phyloP scores from a whole-genome alignment of 768 basidiomycete species.

The Mycena haematopus region DNA sequence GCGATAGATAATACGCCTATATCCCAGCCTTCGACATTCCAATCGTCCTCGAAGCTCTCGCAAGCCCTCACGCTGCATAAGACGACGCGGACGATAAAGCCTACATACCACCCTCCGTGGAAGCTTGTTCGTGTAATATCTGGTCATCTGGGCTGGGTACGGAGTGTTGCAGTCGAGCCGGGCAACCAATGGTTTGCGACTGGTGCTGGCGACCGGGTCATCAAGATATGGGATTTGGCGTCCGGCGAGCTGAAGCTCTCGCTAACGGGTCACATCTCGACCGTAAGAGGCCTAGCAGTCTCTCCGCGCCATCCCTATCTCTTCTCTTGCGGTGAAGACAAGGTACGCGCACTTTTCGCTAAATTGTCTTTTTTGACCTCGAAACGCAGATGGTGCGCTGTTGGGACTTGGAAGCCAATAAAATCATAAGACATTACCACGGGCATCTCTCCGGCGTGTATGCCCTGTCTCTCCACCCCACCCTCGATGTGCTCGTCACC shows the following conservation, averaged over 20 bases:
- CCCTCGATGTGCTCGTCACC: slow-evolving; percentile 94
- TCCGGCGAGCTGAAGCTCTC: slow-evolving; percentile 97
- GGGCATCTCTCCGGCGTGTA: slow-evolving; percentile 99
- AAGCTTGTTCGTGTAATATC: slow-evolving; percentile 96
- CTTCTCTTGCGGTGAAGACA: slow-evolving; percentile 97
- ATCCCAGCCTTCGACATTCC: slow-evolving; percentile 72
- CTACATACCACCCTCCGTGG: slow-evolving; percentile 96
- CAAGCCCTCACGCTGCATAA: slow-evolving; percentile 92
- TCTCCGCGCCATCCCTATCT: slow-evolving; percentile 94
- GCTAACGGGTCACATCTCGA: slow-evolving; percentile 96
- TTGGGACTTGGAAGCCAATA: slow-evolving; percentile 99
- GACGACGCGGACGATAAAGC: slow-evolving; percentile 92
- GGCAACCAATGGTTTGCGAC: slow-evolving; percentile 98
- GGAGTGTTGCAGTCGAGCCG: slow-evolving; percentile 94
- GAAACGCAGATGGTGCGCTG: slow-evolving; percentile 94
- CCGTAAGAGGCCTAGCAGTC: slow-evolving; percentile 93
- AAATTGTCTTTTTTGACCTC: not conserved
- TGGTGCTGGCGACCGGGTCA: slow-evolving; percentile 96
- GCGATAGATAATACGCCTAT: slow-evolving; percentile 77
- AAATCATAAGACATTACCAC: slow-evolving; percentile 98
- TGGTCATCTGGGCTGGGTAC: slow-evolving; percentile 97
- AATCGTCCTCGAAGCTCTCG: slow-evolving; percentile 72
- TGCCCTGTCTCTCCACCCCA: slow-evolving; percentile 88
- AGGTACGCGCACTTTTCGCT: slow-evolving; percentile 55
- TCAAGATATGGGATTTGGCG: slow-evolving; percentile 99